Conservation (phyloP, 2,329 filamentous ascomycete species). For the Elsinoe batatas region DNA sequence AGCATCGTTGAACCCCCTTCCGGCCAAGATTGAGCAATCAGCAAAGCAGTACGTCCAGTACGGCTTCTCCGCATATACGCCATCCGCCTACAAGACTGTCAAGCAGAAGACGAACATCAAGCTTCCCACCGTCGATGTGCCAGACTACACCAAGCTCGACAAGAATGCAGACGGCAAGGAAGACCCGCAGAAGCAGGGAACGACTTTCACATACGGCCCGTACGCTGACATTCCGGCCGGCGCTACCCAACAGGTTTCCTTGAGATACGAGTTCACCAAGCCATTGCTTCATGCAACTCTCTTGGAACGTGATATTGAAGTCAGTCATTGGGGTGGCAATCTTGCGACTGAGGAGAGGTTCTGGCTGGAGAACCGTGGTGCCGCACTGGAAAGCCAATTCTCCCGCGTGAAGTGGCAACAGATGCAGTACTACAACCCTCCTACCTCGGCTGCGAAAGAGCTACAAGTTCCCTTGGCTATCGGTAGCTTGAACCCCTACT, state of each 20-base stretch:
- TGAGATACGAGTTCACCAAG: constrained; percentile 93
- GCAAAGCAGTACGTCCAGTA: constrained; percentile 81
- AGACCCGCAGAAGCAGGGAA: constrained; percentile 72
- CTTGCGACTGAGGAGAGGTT: constrained; percentile 91
- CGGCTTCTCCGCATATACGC: constrained; percentile 74
- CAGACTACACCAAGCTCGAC: constrained; percentile 65
- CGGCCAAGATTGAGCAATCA: constrained; percentile 70
- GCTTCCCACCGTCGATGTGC: constrained; percentile 64
- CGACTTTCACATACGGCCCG: constrained; percentile 80
- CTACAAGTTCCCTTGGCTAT: constrained; percentile 68
- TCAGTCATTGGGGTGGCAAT: constrained; percentile 97
- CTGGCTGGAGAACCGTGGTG: constrained; percentile 76
- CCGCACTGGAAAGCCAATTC: constrained; percentile 51
- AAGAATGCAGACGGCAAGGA: constrained; percentile 50
- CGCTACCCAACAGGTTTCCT: constrained; percentile 58
- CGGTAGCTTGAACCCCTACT: constrained; percentile 82
- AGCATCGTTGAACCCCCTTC: constrained; percentile 68
- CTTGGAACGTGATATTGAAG: constrained; percentile 83
- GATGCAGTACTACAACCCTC: constrained; percentile 59
- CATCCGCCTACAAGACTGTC: constrained; percentile 70
- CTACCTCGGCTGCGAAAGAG: constrained; percentile 68
- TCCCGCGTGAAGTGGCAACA: constrained; percentile 41
- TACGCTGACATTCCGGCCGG: constrained; percentile 77
- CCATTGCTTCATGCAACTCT: constrained; percentile 69
- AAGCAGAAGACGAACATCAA: constrained; percentile 99